Evolutionary conservation across 805 yeast species (phyloP).

Genomic region (Myxozyma geophila): DNA sequence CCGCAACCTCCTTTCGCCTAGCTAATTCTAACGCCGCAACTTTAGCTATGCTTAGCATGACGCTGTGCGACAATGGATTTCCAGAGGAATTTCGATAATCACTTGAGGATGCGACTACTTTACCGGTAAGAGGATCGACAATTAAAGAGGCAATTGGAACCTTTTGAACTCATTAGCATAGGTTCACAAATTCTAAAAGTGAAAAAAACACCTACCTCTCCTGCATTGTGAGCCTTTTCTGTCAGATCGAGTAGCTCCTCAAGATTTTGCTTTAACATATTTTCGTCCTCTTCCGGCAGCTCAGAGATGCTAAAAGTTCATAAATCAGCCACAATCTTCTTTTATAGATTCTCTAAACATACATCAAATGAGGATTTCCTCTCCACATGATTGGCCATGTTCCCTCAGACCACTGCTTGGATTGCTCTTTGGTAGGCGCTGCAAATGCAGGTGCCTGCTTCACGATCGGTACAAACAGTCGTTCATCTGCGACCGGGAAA

Average conservation of each 20-base stretch:
- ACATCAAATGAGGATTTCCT: slow-evolving; percentile 68
- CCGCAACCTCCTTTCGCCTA: slow-evolving; percentile 44
- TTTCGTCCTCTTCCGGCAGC: slow-evolving; percentile 54
- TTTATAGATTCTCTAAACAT: slow-evolving; percentile 12
- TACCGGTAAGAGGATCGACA: slow-evolving; percentile 58
- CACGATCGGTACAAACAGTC: slow-evolving; percentile 23
- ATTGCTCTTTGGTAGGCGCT: slow-evolving; percentile 74
- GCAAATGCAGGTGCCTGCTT: slow-evolving; percentile 59
- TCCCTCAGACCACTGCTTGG: slow-evolving; percentile 63
- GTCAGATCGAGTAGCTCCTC: slow-evolving; percentile 42
- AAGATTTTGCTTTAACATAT: slow-evolving; percentile 47
- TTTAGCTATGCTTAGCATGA: slow-evolving; percentile 68
- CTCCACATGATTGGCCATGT: slow-evolving; percentile 95
- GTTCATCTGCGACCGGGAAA: neutral
- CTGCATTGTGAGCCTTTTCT: slow-evolving; percentile 30
- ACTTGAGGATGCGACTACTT: slow-evolving; percentile 48
- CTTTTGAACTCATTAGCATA: slow-evolving; percentile 14
- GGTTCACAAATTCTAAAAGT: neutral
- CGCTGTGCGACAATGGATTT: slow-evolving; percentile 71
- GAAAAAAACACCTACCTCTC: slow-evolving; percentile 11
- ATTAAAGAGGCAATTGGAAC: slow-evolving; percentile 64
- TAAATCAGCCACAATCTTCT: slow-evolving; percentile 39
- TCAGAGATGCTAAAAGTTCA: slow-evolving; percentile 58
- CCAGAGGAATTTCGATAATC: slow-evolving; percentile 49
- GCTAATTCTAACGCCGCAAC: slow-evolving; percentile 62